A percentile compares a stretch with the other conserved stretches of the same genome.
phyloP scores from a whole-genome alignment of 164 flowering plant genomes.

The Houttuynia cordata region DNA sequence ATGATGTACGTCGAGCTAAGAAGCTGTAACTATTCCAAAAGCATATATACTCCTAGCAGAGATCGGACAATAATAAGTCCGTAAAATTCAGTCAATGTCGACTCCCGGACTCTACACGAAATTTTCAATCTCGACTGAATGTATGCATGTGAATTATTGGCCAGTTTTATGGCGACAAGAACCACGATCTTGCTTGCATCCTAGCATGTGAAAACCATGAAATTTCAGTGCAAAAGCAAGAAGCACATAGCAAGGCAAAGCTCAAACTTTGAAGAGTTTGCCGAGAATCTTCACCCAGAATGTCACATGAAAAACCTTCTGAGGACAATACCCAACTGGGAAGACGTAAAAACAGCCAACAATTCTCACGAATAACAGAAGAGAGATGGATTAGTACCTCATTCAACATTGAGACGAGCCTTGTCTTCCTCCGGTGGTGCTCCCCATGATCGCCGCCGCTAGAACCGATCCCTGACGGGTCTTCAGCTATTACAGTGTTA shows the following conservation, averaged over 20 bases:
- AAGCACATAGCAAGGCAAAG: too few relatives aligned
- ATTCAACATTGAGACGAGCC: conserved; percentile 55
- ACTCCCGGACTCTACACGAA: not conserved
- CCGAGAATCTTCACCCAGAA: too few relatives aligned
- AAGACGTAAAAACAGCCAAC: not conserved
- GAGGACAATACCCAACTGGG: not conserved
- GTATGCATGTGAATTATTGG: too few relatives aligned
- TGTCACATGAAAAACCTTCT: not conserved
- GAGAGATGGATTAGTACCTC: conserved; percentile 33
- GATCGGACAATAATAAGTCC: not conserved
- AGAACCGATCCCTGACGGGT: not conserved
- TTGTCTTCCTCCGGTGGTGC: conserved; percentile 36
- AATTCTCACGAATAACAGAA: too few relatives aligned
- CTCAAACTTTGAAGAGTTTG: too few relatives aligned
- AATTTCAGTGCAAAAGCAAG: too few relatives aligned
- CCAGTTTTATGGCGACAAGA: too few relatives aligned
- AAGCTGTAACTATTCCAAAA: not conserved
- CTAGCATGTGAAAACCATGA: too few relatives aligned
- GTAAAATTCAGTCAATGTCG: not conserved
- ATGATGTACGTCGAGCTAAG: not conserved
- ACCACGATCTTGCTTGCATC: too few relatives aligned
- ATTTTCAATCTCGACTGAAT: too few relatives aligned
- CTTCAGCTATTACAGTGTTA: conserved; percentile 10
- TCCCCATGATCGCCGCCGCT: conserved; percentile 22
- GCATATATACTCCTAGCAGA: too few relatives aligned